These are phyloP conservation scores for Petunia secreta DNA, from an alignment of 257 asterid genomes.

Conservation along the genomic window DNA sequence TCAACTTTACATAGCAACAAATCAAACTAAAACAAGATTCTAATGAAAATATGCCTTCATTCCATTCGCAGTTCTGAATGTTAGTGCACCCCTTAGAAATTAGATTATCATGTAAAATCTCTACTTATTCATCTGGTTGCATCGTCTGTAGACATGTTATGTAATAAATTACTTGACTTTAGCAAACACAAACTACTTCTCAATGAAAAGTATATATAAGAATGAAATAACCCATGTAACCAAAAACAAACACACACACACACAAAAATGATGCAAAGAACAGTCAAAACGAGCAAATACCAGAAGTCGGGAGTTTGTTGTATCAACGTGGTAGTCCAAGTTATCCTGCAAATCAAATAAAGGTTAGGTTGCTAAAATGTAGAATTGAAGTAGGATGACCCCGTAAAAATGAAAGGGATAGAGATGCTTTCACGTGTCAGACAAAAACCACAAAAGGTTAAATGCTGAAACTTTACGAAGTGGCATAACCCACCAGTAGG, in stretches of 20 bases:
- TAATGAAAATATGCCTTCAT: no score
- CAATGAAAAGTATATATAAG: neutral
- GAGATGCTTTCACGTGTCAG: neutral
- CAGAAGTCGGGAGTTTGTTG: conserved; percentile 33
- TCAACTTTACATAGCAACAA: neutral
- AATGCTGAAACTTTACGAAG: neutral
- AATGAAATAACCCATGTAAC: neutral
- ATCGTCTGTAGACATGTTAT: neutral
- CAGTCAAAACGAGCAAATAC: conserved; percentile 18
- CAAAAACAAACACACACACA: neutral
- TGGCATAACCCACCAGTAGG: conserved; percentile 25
- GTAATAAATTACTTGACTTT: neutral
- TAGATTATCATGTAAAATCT: neutral
- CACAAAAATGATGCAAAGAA: neutral
- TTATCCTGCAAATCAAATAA: conserved; percentile 26
- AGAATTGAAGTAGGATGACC: neutral
- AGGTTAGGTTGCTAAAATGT: neutral
- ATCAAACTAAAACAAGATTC: no score
- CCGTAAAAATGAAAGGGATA: neutral
- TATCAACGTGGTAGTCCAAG: conserved; percentile 29
- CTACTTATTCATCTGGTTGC: neutral
- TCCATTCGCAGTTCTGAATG: neutral
- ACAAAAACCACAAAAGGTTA: neutral
- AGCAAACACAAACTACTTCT: neutral
- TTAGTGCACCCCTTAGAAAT: neutral